phyloP scores from a whole-genome alignment of 2,329 filamentous ascomycete species.

The Aspergillus neoniger region DNA sequence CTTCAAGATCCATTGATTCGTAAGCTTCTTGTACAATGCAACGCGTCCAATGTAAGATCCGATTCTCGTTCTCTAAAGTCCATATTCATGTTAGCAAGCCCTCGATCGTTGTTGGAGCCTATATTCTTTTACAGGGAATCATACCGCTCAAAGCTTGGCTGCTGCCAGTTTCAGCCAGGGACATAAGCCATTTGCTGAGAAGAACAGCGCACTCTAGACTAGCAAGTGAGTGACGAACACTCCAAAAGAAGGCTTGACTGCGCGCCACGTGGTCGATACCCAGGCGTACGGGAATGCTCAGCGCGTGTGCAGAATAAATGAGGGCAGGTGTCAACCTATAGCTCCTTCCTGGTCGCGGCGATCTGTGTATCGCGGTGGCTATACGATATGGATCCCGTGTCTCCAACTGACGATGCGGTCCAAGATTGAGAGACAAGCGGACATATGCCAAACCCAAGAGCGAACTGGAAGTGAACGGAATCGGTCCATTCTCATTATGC shows the following conservation, averaged over 20 bases:
- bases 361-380: constrained; percentile 61
- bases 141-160: constrained; percentile 33
- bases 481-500: constrained; percentile 36
- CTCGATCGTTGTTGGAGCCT: not conserved
- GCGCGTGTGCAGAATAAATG: constrained; percentile 67
- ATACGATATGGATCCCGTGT: constrained; percentile 65
- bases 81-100: not conserved
- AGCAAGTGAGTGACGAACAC: constrained; percentile 38
- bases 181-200: constrained; percentile 49
- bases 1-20: constrained; percentile 33
- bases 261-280: constrained; percentile 41
- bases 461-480: constrained; percentile 38
- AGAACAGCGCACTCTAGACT: constrained; percentile 44
- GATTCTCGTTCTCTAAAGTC: constrained; percentile 32
- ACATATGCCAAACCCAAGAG: constrained; percentile 37
- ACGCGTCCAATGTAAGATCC: constrained; percentile 35
- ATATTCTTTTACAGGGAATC: not conserved
- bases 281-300: constrained; percentile 56
- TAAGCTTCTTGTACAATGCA: constrained; percentile 38
- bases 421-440: constrained; percentile 51
- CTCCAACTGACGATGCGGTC: constrained; percentile 63
- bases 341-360: constrained; percentile 61
- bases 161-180: constrained; percentile 28
- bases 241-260: constrained; percentile 43
- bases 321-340: constrained; percentile 64